Percentiles rank a stretch among this genome's conserved stretches.
phyloP scores from a whole-genome alignment of 176 grass and related monocot genomes.

The Avena eriantha region DNA sequence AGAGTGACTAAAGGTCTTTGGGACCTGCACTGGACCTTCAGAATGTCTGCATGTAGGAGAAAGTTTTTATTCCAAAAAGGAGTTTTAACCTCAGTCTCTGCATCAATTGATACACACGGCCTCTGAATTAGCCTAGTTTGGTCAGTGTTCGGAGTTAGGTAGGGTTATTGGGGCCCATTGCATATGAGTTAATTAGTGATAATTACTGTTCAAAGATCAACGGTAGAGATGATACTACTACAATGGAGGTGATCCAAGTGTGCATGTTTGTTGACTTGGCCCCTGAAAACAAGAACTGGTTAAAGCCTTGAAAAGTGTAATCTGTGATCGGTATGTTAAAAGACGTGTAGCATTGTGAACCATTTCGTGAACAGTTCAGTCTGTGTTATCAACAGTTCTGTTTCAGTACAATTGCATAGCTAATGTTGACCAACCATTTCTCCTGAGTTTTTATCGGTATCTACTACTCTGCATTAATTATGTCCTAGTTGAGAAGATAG shows the following conservation, averaged over 20 bases:
- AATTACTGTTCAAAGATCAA: background rate
- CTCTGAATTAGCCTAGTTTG: background rate
- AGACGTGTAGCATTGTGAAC: too few relatives aligned
- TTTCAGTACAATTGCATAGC: background rate
- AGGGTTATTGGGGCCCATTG: background rate
- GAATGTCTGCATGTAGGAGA: background rate
- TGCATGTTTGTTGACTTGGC: background rate
- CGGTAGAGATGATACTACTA: background rate
- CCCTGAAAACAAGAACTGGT: too few relatives aligned
- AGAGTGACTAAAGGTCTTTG: background rate
- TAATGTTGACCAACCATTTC: background rate
- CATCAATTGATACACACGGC: background rate
- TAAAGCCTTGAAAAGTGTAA: too few relatives aligned
- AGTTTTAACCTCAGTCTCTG: background rate
- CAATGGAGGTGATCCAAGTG: background rate
- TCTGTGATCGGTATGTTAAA: too few relatives aligned
- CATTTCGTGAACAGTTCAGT: background rate
- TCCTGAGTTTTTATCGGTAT: conserved; percentile 7
- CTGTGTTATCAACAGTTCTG: background rate
- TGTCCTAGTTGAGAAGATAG: background rate
- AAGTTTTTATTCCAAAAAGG: background rate
- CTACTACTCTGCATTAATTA: background rate
- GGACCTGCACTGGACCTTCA: background rate
- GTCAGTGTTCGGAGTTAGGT: background rate
- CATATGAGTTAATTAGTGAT: background rate